Conservation (phyloP, 1,284 basidiomycete genomes). For the Peniophora sp. region DNA sequence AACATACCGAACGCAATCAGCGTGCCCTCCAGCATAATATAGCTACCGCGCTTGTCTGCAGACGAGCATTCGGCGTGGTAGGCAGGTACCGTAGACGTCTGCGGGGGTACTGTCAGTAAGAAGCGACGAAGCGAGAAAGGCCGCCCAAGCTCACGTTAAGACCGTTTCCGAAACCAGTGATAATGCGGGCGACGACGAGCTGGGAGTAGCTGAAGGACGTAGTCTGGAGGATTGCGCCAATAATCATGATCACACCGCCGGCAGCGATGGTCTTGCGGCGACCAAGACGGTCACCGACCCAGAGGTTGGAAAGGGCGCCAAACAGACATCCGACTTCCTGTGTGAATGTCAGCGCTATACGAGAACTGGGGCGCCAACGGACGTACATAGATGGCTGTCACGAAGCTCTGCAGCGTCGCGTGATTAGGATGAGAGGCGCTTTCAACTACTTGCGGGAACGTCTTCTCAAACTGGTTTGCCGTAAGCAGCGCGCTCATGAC, state of each 20-base stretch:
- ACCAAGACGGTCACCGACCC: conserved; percentile 47
- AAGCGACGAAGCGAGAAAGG: neutral
- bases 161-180: conserved; percentile 64
- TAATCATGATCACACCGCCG: conserved; percentile 51
- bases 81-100: conserved; percentile 57
- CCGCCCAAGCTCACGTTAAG: conserved; percentile 41
- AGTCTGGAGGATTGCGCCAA: conserved; percentile 55
- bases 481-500: conserved; percentile 56
- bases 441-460: conserved; percentile 39
- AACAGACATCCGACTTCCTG: conserved; percentile 48
- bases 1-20: conserved; percentile 60
- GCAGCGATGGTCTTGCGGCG: conserved; percentile 43
- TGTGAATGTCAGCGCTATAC: conserved; percentile 6
- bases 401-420: conserved; percentile 45
- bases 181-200: conserved; percentile 52
- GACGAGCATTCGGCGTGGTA: conserved; percentile 65
- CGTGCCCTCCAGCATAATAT: conserved; percentile 64
- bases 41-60: conserved; percentile 50
- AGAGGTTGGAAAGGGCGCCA: conserved; percentile 44
- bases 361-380: neutral
- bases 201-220: conserved; percentile 46
- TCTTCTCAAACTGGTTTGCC: conserved; percentile 43
- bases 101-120: conserved; percentile 15
- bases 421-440: conserved; percentile 28
- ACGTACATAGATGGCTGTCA: conserved; percentile 47